Conservation (phyloP, 768 basidiomycete species). For the Suillus luteus region DNA sequence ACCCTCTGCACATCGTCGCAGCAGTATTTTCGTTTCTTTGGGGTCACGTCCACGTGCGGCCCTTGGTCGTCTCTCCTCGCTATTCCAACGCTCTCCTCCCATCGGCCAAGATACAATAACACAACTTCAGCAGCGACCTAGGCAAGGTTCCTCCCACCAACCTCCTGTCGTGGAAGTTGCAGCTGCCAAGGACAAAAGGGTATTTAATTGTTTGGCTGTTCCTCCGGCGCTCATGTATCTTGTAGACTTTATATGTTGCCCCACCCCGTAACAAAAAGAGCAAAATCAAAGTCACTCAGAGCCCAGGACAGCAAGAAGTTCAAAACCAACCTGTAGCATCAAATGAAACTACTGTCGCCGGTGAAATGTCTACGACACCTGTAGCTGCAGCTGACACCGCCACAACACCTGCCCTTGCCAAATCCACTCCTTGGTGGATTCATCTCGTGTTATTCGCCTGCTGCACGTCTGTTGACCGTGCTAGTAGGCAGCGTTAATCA, state of each 20-base stretch:
- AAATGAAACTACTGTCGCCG: not conserved
- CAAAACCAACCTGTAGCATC: not conserved
- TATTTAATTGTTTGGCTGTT: not conserved
- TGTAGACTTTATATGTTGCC: not conserved
- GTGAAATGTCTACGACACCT: not conserved
- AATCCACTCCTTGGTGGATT: not conserved
- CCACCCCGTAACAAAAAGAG: not conserved
- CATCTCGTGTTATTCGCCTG: not conserved
- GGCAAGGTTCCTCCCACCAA: not conserved
- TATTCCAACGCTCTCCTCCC: not conserved
- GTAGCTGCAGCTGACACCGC: not conserved
- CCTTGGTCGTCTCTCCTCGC: not conserved
- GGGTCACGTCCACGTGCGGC: not conserved
- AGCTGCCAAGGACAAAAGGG: not conserved
- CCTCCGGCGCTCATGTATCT: not conserved
- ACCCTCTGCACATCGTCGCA: not conserved
- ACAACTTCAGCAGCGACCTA: not conserved
- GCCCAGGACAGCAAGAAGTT: not conserved
- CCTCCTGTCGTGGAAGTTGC: not conserved
- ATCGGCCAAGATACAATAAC: not conserved
- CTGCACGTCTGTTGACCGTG: not conserved
- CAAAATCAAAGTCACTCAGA: not conserved
- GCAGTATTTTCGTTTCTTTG: not conserved
- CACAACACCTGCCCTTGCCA: not conserved
- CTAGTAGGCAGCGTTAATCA: not conserved